phyloP scores from a whole-genome alignment of 441 rosid species.

The Brassica hybrid region DNA sequence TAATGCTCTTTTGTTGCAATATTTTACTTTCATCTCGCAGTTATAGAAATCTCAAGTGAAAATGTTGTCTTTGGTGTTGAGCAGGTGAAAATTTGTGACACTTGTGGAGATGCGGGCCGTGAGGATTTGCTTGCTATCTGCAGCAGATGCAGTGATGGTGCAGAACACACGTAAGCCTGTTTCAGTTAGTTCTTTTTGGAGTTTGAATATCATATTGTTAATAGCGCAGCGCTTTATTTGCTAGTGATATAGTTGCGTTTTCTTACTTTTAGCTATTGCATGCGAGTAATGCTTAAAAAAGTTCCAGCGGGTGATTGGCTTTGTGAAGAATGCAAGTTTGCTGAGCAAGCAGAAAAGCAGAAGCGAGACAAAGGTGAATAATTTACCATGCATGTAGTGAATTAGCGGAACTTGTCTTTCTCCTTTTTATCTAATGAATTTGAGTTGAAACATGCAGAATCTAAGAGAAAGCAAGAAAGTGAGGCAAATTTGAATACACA shows the following conservation, averaged over 20 bases:
- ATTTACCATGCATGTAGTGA: background rate
- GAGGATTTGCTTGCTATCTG: slow-evolving; percentile 97
- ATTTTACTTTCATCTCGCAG: slow-evolving; percentile 10
- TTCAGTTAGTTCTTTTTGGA: slow-evolving; percentile 22
- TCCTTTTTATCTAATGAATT: slow-evolving; percentile 28
- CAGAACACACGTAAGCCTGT: slow-evolving; percentile 93
- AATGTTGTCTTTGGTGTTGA: slow-evolving; percentile 41
- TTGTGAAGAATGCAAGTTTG: slow-evolving; percentile 92
- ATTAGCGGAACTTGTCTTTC: slow-evolving; percentile 30
- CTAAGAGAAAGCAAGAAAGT: slow-evolving; percentile 51
- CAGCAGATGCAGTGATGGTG: slow-evolving; percentile 96
- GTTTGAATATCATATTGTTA: slow-evolving; percentile 19
- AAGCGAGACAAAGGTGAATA: slow-evolving; percentile 61
- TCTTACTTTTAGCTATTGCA: slow-evolving; percentile 82
- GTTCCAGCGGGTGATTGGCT: slow-evolving; percentile 95
- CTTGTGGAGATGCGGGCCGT: slow-evolving; percentile 98
- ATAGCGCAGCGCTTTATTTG: slow-evolving; percentile 16
- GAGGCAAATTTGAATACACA: slow-evolving; percentile 44
- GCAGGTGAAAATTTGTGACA: slow-evolving; percentile 99
- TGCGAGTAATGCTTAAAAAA: slow-evolving; percentile 84
- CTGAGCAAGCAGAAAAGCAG: slow-evolving; percentile 64
- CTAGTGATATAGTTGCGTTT: slow-evolving; percentile 23
- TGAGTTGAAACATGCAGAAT: slow-evolving; percentile 52
- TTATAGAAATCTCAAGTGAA: slow-evolving; percentile 27
- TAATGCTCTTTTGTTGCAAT: slow-evolving; percentile 20